Evolutionary conservation across 164 flowering plant genomes (phyloP).

Genomic region (Amborella trichopoda): DNA sequence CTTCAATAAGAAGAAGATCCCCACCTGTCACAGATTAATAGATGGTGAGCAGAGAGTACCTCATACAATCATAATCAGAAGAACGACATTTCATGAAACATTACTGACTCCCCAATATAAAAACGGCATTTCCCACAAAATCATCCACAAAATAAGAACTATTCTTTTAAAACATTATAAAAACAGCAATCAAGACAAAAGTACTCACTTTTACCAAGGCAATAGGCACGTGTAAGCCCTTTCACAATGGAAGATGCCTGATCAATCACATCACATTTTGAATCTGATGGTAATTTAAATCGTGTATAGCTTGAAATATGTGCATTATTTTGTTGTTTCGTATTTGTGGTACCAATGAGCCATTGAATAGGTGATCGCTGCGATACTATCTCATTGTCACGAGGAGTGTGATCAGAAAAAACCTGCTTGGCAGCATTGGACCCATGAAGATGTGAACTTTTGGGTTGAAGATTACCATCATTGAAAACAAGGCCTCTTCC

Average conservation of each 20-base stretch:
- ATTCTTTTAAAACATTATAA: too few species aligned
- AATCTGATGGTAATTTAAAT: slow-evolving; percentile 10
- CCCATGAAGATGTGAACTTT: slow-evolving; percentile 9
- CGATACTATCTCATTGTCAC: slow-evolving; percentile 13
- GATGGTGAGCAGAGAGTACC: too few species aligned
- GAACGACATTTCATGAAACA: too few species aligned
- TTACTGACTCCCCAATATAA: too few species aligned
- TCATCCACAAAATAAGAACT: too few species aligned
- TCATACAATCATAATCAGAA: too few species aligned
- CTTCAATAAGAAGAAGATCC: slow-evolving; percentile 43
- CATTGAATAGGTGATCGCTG: slow-evolving; percentile 12
- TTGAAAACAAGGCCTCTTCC: slow-evolving; percentile 9
- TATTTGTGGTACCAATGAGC: too few species aligned
- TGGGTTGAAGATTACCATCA: slow-evolving; percentile 12
- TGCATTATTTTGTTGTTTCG: too few species aligned
- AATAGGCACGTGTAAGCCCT: slow-evolving; percentile 37
- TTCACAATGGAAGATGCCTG: slow-evolving; percentile 13
- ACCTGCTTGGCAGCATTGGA: slow-evolving; percentile 14
- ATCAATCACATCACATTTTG: slow-evolving; percentile 6
- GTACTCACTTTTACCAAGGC: slow-evolving; percentile 39
- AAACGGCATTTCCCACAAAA: too few species aligned
- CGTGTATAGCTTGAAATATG: too few species aligned
- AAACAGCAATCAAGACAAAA: too few species aligned
- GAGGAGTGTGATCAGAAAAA: slow-evolving; percentile 8
- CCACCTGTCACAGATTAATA: slow-evolving; percentile 34